phyloP scores from a whole-genome alignment of 805 yeast genomes.

The Tetrapisispora taiwanensis region DNA sequence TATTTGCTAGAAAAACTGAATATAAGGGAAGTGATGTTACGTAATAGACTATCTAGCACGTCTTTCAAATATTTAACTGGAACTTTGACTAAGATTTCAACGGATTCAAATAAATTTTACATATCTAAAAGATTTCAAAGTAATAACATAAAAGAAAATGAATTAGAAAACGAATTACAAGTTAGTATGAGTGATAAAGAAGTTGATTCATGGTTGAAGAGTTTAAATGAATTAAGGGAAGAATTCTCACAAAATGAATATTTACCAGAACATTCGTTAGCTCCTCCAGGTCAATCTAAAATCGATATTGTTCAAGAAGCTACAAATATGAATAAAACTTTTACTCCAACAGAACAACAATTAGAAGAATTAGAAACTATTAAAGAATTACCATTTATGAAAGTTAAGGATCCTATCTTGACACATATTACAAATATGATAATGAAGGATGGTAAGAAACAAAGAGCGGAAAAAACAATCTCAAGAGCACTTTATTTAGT shows the following conservation, averaged over 20 bases:
- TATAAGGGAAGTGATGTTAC: background rate
- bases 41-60: background rate
- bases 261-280: slow-evolving; percentile 32
- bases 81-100: background rate
- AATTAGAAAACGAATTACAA: background rate
- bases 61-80: background rate
- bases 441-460: slow-evolving; percentile 87
- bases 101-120: background rate
- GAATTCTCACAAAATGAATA: slow-evolving; percentile 32
- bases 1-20: too few relatives aligned
- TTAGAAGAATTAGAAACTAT: slow-evolving; percentile 43
- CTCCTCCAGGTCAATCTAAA: slow-evolving; percentile 32
- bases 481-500: slow-evolving; percentile 70
- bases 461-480: slow-evolving; percentile 62
- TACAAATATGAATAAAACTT: slow-evolving; percentile 20
- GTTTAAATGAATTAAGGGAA: slow-evolving; percentile 30
- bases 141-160: background rate
- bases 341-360: slow-evolving; percentile 59
- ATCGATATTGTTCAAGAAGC: slow-evolving; percentile 28
- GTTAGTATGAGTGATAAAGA: slow-evolving; percentile 19
- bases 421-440: slow-evolving; percentile 74
- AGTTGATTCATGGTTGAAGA: slow-evolving; percentile 34
- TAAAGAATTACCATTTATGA: slow-evolving; percentile 47
- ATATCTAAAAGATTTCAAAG: slow-evolving; percentile 1
- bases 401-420: slow-evolving; percentile 55